Evolutionary conservation across 1,284 basidiomycete species (phyloP), one percentile per base, ranked within the genome.

Genomic region (Cutaneotrichosporon cutaneum): DNA sequence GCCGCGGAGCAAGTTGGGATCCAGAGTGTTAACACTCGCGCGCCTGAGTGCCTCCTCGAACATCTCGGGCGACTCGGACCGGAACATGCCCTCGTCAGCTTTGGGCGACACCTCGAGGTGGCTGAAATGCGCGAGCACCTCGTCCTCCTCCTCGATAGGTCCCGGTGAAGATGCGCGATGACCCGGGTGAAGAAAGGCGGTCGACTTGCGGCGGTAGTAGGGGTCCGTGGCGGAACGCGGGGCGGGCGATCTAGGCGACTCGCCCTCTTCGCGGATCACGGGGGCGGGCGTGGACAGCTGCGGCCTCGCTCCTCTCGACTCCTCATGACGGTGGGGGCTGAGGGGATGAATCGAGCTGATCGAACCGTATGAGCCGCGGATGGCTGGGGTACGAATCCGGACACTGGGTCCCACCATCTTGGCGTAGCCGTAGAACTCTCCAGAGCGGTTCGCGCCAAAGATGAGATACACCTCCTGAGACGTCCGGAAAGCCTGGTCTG

Each of bases 361-460:
- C 14, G 57, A 42, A 50, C 55, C 22, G 44, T 52, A 27, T 59
- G 68, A 35, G 70, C 69, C 4, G 74, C 62, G 18, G 5, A 45
- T 21, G 10, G 24, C 51, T 2, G 48, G 26, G 14, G 48, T 51
- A 5, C 48, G 26, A 22, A 32, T 18, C 18, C 48, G 53, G 4
- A 61, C 67, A 56, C 76, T 80, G 18, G 73, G 72, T 56, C 75
- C 75, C 27, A 70, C 60, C 78, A 79, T 79, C 87, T 84, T 87
- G 24, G 90, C 91, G 71, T 90, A 93, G 30, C 92, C 92, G 71
- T 89, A 94, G 71, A 94, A 94, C 62, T 80, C 78, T 26, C 79
- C 78, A 56, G 90, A 91, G 76, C 90, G 90, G 80, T 97, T 97
- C 27, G 92, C 94, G 48, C 92, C 86, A 72, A 96, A 96, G 68